These are phyloP conservation scores for Vigna radiata DNA, from an alignment of 306 rosid genomes.

Conservation along the genomic window DNA sequence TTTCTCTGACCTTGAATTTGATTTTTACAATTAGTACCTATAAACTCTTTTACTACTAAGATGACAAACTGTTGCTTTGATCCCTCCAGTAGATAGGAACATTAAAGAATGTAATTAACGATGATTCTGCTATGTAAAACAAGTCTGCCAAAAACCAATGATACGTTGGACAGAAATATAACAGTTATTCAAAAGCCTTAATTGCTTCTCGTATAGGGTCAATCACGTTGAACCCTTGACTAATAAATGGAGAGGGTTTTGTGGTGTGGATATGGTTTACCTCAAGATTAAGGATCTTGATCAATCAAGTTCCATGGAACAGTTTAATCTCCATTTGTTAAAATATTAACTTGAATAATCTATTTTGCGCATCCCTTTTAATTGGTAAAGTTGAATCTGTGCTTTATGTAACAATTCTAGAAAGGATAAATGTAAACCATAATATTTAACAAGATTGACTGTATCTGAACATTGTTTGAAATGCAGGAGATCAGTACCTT, in stretches of 20 bases:
- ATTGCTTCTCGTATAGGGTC: constrained; percentile 4
- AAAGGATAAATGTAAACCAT: background rate
- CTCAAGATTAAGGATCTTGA: constrained; percentile 18
- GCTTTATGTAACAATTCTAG: background rate
- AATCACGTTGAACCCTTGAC: constrained; percentile 30
- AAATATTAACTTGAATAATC: background rate
- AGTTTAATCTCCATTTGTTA: constrained; percentile 4
- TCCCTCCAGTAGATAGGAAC: background rate
- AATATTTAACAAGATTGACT: background rate
- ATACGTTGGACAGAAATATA: background rate
- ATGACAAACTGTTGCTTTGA: constrained; percentile 10
- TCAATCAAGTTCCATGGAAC: constrained; percentile 13
- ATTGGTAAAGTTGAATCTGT: background rate
- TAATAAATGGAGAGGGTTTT: background rate
- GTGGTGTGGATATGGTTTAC: background rate
- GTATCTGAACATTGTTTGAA: background rate
- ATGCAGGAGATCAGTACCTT: constrained; percentile 78
- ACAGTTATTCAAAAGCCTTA: constrained; percentile 16
- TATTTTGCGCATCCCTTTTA: background rate
- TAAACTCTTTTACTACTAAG: constrained; percentile 2
- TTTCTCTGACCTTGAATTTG: background rate
- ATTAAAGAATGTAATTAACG: background rate
- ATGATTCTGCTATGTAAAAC: background rate
- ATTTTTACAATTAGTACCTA: background rate
- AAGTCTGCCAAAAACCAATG: background rate